Percentiles rank a stretch among this genome's conserved stretches.
Conservation (phyloP, 225 moss, liverwort and hornwort genomes). For the Climacium dendroides region DNA sequence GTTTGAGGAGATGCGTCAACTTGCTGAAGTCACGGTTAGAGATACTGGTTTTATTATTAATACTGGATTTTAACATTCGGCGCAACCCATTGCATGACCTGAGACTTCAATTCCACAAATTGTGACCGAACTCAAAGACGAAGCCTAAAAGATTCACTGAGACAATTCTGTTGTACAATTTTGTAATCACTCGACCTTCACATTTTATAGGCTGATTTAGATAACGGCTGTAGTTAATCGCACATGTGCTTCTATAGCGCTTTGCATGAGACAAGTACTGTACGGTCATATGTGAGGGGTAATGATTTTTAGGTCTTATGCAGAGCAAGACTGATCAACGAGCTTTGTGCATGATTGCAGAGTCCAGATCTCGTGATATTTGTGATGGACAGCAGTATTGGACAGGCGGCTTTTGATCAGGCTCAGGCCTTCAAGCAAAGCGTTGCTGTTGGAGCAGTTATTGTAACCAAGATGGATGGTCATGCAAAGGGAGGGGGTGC, state of each 20-base stretch:
- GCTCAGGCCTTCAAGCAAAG: conserved; percentile 91
- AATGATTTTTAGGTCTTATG: not conserved
- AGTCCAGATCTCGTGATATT: conserved; percentile 84
- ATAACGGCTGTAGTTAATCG: not conserved
- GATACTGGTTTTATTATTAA: not conserved
- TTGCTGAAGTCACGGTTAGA: conserved; percentile 73
- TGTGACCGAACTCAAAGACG: not conserved
- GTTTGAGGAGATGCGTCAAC: conserved; percentile 96
- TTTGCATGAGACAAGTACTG: not conserved
- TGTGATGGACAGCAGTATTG: conserved; percentile 91
- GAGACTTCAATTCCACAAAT: not conserved
- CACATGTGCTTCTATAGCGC: not conserved
- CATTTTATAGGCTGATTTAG: not conserved
- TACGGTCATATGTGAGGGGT: not conserved
- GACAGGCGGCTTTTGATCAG: conserved; percentile 87
- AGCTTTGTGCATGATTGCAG: conserved; percentile 25
- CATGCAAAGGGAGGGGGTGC: conserved; percentile 95
- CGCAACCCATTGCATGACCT: not conserved
- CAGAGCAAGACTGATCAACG: not conserved
- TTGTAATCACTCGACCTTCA: not conserved
- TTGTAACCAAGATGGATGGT: conserved; percentile 92
- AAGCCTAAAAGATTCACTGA: not conserved
- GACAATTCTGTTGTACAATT: not conserved
- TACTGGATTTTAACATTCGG: not conserved
- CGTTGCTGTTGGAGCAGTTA: conserved; percentile 80